Evolutionary conservation across 169 alveolate species (phyloP).

Genomic region (Plasmodium inui): DNA sequence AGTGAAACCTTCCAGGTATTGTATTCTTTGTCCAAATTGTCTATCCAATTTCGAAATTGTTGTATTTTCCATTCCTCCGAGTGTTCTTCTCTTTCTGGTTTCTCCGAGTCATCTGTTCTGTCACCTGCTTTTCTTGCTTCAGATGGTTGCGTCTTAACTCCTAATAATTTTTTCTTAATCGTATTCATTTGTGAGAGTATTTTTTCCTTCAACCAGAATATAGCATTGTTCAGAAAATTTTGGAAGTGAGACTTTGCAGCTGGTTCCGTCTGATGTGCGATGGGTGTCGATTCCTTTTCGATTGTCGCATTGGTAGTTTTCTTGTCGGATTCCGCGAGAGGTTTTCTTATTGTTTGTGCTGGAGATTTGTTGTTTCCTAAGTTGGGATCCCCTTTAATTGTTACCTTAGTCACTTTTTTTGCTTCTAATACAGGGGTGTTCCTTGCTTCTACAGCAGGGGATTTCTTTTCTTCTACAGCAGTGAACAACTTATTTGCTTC

Average conservation of each 20-base stretch:
- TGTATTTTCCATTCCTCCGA: constrained; percentile 12
- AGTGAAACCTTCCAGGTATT: not conserved
- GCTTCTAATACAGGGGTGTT: too few relatives aligned
- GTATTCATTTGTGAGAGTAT: not conserved
- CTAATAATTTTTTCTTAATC: not conserved
- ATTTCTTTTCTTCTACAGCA: too few relatives aligned
- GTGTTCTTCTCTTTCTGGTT: not conserved
- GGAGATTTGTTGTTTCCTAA: not conserved
- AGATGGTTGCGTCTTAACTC: not conserved
- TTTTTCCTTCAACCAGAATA: not conserved
- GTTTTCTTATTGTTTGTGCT: not conserved
- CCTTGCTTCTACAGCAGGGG: too few relatives aligned
- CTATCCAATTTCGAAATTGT: not conserved
- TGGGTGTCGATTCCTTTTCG: not conserved
- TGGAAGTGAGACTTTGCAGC: not conserved
- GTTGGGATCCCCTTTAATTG: not conserved
- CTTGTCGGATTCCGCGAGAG: too few relatives aligned
- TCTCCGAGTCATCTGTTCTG: not conserved
- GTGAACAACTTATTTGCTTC: too few relatives aligned
- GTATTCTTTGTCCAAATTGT: constrained; percentile 2
- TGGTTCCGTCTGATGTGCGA: not conserved
- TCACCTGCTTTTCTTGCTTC: not conserved
- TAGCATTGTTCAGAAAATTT: not conserved
- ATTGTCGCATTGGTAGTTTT: not conserved
- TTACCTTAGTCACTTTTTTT: not conserved